Conservation (phyloP, 78 protist genomes). For the Polysphondylium violaceum region DNA sequence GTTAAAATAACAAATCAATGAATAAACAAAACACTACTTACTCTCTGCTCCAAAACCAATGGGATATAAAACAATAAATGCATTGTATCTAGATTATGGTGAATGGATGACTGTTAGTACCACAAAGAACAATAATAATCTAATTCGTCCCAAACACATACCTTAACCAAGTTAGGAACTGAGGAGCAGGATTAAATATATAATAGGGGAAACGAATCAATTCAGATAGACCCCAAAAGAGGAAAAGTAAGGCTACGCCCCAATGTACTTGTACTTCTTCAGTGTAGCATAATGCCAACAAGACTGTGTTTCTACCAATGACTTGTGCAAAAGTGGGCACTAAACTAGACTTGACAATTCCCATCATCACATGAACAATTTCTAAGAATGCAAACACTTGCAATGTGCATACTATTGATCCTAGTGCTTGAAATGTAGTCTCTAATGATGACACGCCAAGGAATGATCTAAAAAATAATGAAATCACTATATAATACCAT, state of each 20-base stretch:
- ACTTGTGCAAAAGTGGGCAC: constrained; percentile 44
- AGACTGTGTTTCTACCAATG: constrained; percentile 42
- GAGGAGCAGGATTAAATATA: constrained; percentile 14
- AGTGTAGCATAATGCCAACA: background rate
- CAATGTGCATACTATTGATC: constrained; percentile 35
- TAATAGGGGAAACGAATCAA: constrained; percentile 54
- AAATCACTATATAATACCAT: constrained; percentile 44
- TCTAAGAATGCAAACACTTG: constrained; percentile 64
- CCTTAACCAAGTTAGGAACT: constrained; percentile 33
- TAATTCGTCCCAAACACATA: too few relatives aligned
- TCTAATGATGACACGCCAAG: background rate
- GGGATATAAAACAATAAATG: constrained; percentile 59
- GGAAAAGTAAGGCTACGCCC: constrained; percentile 33
- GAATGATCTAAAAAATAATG: constrained; percentile 1
- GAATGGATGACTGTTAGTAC: too few relatives aligned
- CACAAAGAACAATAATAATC: too few relatives aligned
- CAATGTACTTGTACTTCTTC: constrained; percentile 37
- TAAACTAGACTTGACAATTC: constrained; percentile 20
- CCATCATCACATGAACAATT: constrained; percentile 31
- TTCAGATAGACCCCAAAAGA: constrained; percentile 61
- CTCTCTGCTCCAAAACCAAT: constrained; percentile 61
- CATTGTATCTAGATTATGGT: constrained; percentile 50
- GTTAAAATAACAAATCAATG: background rate
- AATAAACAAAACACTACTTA: background rate
- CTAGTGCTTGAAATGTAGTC: constrained; percentile 24